Conservation (phyloP, 176 grass and related monocot species). For the Areca catechu region DNA sequence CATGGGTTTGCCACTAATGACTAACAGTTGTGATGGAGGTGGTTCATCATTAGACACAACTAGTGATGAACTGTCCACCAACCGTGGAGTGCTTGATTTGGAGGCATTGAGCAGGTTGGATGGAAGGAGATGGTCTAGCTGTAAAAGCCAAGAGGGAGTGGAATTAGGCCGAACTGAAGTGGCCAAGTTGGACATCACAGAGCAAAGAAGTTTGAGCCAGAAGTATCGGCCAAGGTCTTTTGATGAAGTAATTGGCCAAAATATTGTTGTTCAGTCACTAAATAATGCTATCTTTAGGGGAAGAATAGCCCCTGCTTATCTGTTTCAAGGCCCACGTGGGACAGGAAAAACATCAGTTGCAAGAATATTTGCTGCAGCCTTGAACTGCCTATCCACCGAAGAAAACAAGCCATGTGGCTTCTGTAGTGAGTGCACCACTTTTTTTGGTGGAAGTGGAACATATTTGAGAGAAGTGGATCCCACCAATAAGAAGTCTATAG, state of each 20-base stretch:
- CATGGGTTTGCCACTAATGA: slow-evolving; percentile 41
- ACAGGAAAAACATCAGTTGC: slow-evolving; percentile 80
- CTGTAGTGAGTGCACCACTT: slow-evolving; percentile 52
- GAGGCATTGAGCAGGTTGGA: slow-evolving; percentile 72
- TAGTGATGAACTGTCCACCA: slow-evolving; percentile 71
- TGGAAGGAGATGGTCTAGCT: slow-evolving; percentile 85
- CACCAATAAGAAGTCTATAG: slow-evolving; percentile 7
- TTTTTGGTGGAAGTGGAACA: slow-evolving; percentile 23
- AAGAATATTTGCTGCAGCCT: slow-evolving; percentile 59
- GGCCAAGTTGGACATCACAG: slow-evolving; percentile 19
- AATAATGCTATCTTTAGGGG: slow-evolving; percentile 56
- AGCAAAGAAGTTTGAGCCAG: slow-evolving; percentile 80
- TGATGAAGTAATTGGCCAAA: slow-evolving; percentile 82
- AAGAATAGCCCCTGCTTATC: slow-evolving; percentile 76
- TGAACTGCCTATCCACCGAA: slow-evolving; percentile 46
- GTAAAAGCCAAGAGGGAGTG: slow-evolving; percentile 59
- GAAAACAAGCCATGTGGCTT: slow-evolving; percentile 69
- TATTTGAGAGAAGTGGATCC: slow-evolving; percentile 11
- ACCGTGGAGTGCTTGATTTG: slow-evolving; percentile 76
- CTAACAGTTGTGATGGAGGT: slow-evolving; percentile 46
- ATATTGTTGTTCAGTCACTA: slow-evolving; percentile 73
- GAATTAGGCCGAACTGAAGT: slow-evolving; percentile 22
- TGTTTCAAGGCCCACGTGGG: slow-evolving; percentile 87
- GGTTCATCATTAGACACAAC: slow-evolving; percentile 59
- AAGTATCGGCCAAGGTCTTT: slow-evolving; percentile 78